These are phyloP conservation scores for Petunia secreta DNA, from an alignment of 257 asterid species.

Conservation along the genomic window DNA sequence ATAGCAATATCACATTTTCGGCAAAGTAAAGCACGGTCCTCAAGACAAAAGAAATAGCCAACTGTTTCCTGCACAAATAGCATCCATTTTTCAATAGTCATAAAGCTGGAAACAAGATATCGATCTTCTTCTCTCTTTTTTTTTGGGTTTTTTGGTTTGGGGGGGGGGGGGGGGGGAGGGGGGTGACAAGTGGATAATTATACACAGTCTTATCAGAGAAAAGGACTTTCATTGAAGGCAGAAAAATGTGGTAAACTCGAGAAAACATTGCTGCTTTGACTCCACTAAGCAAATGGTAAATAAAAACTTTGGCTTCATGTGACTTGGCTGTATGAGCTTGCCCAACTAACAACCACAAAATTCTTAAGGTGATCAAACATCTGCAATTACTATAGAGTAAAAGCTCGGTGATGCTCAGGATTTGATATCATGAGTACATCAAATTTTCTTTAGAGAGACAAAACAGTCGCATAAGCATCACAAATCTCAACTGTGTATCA, in stretches of 20 bases:
- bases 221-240: slow-evolving; percentile 6
- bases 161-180: too few species aligned
- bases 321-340: not conserved
- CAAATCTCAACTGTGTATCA: not conserved
- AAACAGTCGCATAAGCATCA: not conserved
- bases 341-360: not conserved
- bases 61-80: slow-evolving; percentile 64
- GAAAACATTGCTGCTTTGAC: not conserved
- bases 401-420: not conserved
- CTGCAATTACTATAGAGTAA: not conserved
- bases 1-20: slow-evolving; percentile 80
- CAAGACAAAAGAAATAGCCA: slow-evolving; percentile 92
- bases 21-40: slow-evolving; percentile 94
- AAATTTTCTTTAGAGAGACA: not conserved
- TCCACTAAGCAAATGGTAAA: not conserved
- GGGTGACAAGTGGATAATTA: too few species aligned
- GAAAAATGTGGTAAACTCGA: not conserved
- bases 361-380: not conserved
- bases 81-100: not conserved
- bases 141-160: too few species aligned
- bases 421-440: not conserved
- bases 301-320: not conserved
- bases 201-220: not conserved
- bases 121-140: not conserved
- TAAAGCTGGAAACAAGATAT: not conserved